These are phyloP conservation scores for Kodamaea jinghongensis DNA, from an alignment of 805 yeast genomes.

Conservation along the genomic window DNA sequence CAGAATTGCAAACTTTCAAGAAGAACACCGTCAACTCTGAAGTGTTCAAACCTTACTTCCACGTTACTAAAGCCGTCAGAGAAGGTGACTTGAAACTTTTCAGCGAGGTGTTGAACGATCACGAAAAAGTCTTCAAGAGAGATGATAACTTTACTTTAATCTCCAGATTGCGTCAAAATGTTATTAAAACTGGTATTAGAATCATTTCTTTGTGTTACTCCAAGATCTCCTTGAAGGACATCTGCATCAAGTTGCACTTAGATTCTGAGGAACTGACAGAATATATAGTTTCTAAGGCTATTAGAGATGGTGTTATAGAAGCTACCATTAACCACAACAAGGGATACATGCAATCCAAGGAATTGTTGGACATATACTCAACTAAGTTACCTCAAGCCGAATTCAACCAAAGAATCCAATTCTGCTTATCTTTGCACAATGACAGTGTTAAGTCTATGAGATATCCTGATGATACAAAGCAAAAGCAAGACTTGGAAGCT, in stretches of 20 bases:
- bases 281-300: constrained; percentile 94
- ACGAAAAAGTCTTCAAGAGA: constrained; percentile 57
- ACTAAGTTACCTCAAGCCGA: constrained; percentile 83
- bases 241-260: constrained; percentile 85
- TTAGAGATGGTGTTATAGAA: constrained; percentile 95
- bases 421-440: constrained; percentile 85
- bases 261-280: constrained; percentile 96
- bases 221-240: constrained; percentile 86
- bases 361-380: constrained; percentile 80
- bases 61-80: constrained; percentile 87
- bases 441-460: constrained; percentile 95
- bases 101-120: constrained; percentile 63
- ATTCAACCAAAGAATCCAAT: constrained; percentile 90
- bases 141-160: constrained; percentile 86
- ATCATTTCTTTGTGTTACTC: constrained; percentile 89
- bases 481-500: constrained; percentile 26
- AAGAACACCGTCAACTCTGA: constrained; percentile 54
- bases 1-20: constrained; percentile 79
- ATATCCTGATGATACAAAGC: constrained; percentile 55
- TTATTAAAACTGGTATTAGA: constrained; percentile 95
- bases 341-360: constrained; percentile 90
- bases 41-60: constrained; percentile 61
- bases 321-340: constrained; percentile 87
- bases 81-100: constrained; percentile 85
- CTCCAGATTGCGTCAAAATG: constrained; percentile 89